Base-by-base conservation (phyloP, 2,329 filamentous ascomycete species). In the Colletotrichum orbiculare region DNA sequence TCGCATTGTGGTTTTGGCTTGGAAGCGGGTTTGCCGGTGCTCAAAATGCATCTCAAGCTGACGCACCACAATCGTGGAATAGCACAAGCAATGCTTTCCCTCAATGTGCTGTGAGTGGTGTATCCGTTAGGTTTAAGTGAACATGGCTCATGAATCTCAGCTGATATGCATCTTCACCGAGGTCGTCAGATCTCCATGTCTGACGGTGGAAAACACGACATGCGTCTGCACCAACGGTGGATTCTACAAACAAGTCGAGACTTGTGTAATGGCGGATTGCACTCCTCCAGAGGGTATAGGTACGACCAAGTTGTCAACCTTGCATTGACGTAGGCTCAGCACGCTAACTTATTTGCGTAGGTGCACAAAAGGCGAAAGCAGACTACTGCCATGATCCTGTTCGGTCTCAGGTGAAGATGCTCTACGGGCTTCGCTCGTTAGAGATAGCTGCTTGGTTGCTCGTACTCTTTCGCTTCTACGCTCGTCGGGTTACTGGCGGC, bases 391-490 rank as follows among this genome's bases (percentile, higher is more conserved):
- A 59, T 15, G 47, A 59, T 8, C 46, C 56, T 12, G 47, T 59
- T 2, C 46, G 47, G 38, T 53, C 47, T 10, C 47, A 59, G 12
- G 56, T 53, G 3, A 38, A 9, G 2, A 52, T 52, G 39, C 47
- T 59, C 4, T 59, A 59, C 38, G 34, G 38, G 37, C 47, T 59
- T 13, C 56, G 56, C 2, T 59, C 56, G 0, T 8, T 53, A 10
- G 56, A 59, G 25, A 38, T 59, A 10, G 39, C 56, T 33, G 46
- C 56, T 12, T 59, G 47, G 56, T 43, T 59, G 2, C 25, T 59
- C n/a, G 48, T 52, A 17, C n/a, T 59, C 8, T 59, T 59, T 34
- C 38, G 47, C 2, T 53, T 59, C 15, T 59, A 59, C 38, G 56
- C 56, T 8, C 47, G 47, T 5, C 45, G 56, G 56, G 39, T 33